Evolutionary conservation across 108 stramenopile genomes (phyloP).

Genomic region (Poteriospumella lacustris): DNA sequence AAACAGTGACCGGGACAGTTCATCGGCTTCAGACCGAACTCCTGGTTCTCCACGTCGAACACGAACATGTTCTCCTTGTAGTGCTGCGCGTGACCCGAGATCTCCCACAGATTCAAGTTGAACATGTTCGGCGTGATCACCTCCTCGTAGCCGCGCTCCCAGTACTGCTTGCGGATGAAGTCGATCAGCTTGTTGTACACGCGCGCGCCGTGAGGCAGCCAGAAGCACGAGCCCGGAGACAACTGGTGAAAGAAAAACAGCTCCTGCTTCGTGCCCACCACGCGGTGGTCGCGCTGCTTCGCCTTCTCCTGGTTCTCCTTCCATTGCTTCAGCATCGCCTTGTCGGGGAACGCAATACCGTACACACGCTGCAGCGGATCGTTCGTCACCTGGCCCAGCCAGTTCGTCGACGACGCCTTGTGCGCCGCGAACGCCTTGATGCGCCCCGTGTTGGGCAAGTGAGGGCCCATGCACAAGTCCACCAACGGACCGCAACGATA

Average conservation of each 20-base stretch:
- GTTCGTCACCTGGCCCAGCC: constrained; percentile 90
- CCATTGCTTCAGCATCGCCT: constrained; percentile 91
- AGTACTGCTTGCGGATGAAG: constrained; percentile 80
- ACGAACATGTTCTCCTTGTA: constrained; percentile 96
- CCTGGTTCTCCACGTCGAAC: constrained; percentile 84
- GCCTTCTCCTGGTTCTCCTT: constrained; percentile 74
- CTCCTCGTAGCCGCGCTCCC: constrained; percentile 92
- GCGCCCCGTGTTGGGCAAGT: constrained; percentile 82
- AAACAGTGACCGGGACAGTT: constrained; percentile 99
- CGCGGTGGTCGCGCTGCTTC: constrained; percentile 91
- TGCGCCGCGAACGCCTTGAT: constrained; percentile 86
- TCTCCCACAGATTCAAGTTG: constrained; percentile 95
- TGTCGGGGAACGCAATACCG: constrained; percentile 95
- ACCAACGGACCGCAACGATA: constrained; percentile 94
- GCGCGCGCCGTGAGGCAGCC: constrained; percentile 93
- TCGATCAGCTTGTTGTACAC: constrained; percentile 94
- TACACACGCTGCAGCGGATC: constrained; percentile 94
- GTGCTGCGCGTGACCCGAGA: constrained; percentile 93
- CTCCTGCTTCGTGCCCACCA: constrained; percentile 81
- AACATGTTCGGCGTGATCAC: constrained; percentile 96
- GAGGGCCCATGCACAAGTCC: constrained; percentile 97
- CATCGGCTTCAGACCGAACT: constrained; percentile 98
- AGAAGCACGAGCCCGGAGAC: constrained; percentile 93
- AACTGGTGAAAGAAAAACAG: constrained; percentile 94
- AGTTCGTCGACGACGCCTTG: constrained; percentile 82